Percentiles rank a stretch among this genome's conserved stretches.
phyloP scores from a whole-genome alignment of 1,284 basidiomycete genomes.

The Sporisorium scitamineum region DNA sequence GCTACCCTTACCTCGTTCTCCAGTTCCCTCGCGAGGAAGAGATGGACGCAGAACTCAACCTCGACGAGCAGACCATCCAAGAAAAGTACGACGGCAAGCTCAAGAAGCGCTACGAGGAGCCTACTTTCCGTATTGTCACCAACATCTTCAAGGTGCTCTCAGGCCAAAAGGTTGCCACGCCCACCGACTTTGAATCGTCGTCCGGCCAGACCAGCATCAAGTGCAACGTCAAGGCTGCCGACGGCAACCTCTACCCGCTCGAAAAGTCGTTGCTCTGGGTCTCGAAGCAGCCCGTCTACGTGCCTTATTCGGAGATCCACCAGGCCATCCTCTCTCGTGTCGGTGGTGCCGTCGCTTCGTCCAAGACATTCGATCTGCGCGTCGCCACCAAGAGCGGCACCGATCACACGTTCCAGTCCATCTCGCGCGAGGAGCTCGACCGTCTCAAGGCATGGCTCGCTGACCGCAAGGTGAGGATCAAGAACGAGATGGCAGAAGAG shows the following conservation, averaged over 20 bases:
- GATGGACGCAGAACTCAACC: constrained; percentile 93
- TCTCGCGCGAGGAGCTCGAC: constrained; percentile 96
- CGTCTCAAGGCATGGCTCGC: constrained; percentile 85
- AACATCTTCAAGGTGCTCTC: constrained; percentile 92
- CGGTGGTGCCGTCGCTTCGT: constrained; percentile 87
- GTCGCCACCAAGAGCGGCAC: constrained; percentile 85
- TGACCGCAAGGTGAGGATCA: constrained; percentile 90
- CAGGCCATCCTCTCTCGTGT: constrained; percentile 93
- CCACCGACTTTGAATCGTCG: constrained; percentile 69
- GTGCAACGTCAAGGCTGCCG: constrained; percentile 95
- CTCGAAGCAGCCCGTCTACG: constrained; percentile 91
- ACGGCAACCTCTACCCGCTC: constrained; percentile 96
- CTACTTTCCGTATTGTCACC: constrained; percentile 95
- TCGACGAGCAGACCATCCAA: constrained; percentile 76
- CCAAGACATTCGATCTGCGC: constrained; percentile 93
- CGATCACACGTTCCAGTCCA: constrained; percentile 79
- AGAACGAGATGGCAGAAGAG: constrained; percentile 96
- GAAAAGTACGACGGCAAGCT: constrained; percentile 79
- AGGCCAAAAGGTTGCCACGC: constrained; percentile 86
- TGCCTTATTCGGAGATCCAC: constrained; percentile 91
- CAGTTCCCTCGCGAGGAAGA: constrained; percentile 97
- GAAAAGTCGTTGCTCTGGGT: constrained; percentile 99
- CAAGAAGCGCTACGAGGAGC: constrained; percentile 90
- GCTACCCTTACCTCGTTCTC: constrained; percentile 97
- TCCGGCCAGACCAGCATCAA: constrained; percentile 77